phyloP scores from a whole-genome alignment of 2,329 filamentous ascomycete genomes.

The Pestalotiopsis sp. region DNA sequence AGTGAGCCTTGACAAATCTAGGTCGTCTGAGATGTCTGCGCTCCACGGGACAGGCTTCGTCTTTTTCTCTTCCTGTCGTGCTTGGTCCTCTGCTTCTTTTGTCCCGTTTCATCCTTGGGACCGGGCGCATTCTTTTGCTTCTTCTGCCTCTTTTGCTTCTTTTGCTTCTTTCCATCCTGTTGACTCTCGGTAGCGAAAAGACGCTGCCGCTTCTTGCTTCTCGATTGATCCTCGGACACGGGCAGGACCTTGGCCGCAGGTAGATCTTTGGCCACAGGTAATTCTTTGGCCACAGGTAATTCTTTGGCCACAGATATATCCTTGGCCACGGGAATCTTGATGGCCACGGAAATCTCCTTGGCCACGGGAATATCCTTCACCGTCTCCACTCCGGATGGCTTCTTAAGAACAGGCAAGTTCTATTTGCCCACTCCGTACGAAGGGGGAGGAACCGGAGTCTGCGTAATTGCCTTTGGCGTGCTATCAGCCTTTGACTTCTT shows the following conservation, averaged over 20 bases:
- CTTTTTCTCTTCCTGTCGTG: neutral
- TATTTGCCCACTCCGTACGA: neutral
- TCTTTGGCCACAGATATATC: too few relatives aligned
- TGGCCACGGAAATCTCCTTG: too few relatives aligned
- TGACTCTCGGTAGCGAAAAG: neutral
- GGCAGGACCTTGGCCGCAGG: too few relatives aligned
- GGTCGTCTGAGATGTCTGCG: neutral
- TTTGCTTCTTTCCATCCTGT: neutral
- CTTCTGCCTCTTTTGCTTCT: neutral
- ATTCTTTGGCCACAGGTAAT: too few relatives aligned
- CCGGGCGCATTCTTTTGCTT: neutral
- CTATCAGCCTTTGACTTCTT: constrained; percentile 28
- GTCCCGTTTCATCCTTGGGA: neutral
- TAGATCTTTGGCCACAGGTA: too few relatives aligned
- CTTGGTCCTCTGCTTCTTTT: neutral
- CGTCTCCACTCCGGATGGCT: too few relatives aligned
- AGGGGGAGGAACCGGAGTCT: constrained; percentile 28
- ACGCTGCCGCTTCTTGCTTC: too few relatives aligned
- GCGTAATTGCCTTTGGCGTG: constrained; percentile 15
- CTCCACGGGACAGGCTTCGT: neutral
- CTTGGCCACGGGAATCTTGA: too few relatives aligned
- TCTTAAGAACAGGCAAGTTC: neutral
- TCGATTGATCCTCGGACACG: too few relatives aligned
- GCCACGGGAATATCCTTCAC: too few relatives aligned
- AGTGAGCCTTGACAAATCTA: neutral